Base-by-base conservation (phyloP, 2,329 filamentous ascomycete genomes). In the Calonectria hongkongensis region DNA sequence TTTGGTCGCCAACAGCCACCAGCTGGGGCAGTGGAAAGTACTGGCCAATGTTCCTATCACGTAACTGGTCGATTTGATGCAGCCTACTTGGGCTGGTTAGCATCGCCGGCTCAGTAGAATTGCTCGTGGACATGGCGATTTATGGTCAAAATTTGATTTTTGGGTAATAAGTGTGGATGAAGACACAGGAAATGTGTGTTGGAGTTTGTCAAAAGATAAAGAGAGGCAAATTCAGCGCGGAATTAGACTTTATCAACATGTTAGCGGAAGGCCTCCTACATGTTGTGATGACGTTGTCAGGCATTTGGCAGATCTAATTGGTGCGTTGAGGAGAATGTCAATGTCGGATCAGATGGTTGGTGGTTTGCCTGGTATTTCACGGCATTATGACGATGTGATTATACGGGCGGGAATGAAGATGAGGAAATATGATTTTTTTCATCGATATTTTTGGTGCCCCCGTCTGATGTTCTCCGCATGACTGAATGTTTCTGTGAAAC, bases 1-100 rank as follows among this genome's bases (percentile, higher is more conserved):
- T 81, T 45, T 83, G 81, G 54, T 83, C 81, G 2, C 82, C 81
- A 1, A 83, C 81, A 0, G 78, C 81, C 1, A 84, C 80, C 13
- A 83, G 74, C 66, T 83, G 71, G 13, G 47, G 63, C 25, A 58
- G 54, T 8, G 33, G 54, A 15, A 58, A 58, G 12, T 58, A 58
- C 13, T 58, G 54, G 2, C 54, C 12, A 8, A 58, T 58, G 9
- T 58, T 58, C 54, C 25, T 41, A 21, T 58, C 54, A 9, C 54
- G 33, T 6, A 58, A 13, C 10, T 58, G 54, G 54, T 58, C 54
- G 10, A 58, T 58, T 41, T 58, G 33, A 58, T 58, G 54, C 1
- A 58, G 33, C 15, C 54, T 33, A 41, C 33, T 36, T 0, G 30
- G 12, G 15, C 54, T 58, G 33, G 33, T 58, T 15, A 58, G n/a